phyloP scores from a whole-genome alignment of 2,329 filamentous ascomycete species.

The Ampelomyces quisqualis region DNA sequence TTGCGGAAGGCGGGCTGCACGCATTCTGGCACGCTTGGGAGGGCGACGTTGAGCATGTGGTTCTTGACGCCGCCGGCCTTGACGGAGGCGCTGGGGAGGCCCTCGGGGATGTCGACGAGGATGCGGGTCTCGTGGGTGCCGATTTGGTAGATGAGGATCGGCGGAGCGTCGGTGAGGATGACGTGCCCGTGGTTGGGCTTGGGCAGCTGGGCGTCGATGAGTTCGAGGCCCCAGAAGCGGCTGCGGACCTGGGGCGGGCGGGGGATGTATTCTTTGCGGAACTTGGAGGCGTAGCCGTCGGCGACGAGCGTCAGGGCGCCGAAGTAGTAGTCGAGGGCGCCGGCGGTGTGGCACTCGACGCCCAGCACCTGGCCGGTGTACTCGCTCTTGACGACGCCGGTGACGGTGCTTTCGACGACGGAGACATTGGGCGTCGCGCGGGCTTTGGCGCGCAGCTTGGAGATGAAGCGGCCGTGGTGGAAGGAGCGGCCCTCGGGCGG shows the following conservation, averaged over 20 bases:
- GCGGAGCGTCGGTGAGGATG: slow-evolving; percentile 73
- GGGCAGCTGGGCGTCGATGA: slow-evolving; percentile 82
- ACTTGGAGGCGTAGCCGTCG: slow-evolving; percentile 90
- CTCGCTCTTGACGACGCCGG: slow-evolving; percentile 69
- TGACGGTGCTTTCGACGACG: slow-evolving; percentile 85
- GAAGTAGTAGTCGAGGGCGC: slow-evolving; percentile 73
- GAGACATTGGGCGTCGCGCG: slow-evolving; percentile 77
- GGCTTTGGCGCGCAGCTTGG: slow-evolving; percentile 74
- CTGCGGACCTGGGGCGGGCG: slow-evolving; percentile 70
- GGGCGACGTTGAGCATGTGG: slow-evolving; percentile 76
- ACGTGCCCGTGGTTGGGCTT: slow-evolving; percentile 79
- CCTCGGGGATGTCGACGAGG: slow-evolving; percentile 82
- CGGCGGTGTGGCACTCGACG: slow-evolving; percentile 71
- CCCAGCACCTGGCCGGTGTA: slow-evolving; percentile 74
- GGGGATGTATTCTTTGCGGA: slow-evolving; percentile 75
- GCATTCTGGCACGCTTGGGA: slow-evolving; percentile 72
- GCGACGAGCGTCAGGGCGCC: slow-evolving; percentile 83
- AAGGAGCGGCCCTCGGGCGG: slow-evolving; percentile 74
- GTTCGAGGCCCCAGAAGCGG: slow-evolving; percentile 91
- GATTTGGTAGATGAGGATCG: slow-evolving; percentile 94
- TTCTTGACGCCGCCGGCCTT: slow-evolving; percentile 79
- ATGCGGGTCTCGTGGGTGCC: slow-evolving; percentile 90
- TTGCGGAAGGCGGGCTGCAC: slow-evolving; percentile 72
- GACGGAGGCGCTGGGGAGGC: slow-evolving; percentile 70
- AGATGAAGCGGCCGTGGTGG: slow-evolving; percentile 93